Conservation (phyloP, 2,329 filamentous ascomycete species). For the Pseudogymnoascus sp. region DNA sequence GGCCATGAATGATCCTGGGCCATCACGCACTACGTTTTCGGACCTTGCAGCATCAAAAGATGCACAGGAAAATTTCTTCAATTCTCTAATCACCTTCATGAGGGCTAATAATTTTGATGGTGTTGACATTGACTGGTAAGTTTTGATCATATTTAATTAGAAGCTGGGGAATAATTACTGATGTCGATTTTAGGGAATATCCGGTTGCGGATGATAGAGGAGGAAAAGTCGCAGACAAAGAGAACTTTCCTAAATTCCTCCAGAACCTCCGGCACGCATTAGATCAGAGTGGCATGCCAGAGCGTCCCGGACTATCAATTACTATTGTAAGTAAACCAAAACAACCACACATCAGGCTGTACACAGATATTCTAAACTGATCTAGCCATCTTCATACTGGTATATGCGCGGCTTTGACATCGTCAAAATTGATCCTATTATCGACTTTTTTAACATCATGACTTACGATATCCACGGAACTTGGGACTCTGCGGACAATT, state of each 20-base stretch:
- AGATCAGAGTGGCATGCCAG: not conserved
- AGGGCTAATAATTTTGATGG: conserved; percentile 34
- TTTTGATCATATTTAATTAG: too few relatives aligned
- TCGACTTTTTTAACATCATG: conserved; percentile 26
- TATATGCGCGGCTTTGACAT: conserved; percentile 26
- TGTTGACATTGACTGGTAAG: conserved; percentile 35
- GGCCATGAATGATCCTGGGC: conserved; percentile 29
- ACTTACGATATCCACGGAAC: conserved; percentile 26
- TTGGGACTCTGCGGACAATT: conserved; percentile 31
- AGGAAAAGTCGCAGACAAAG: conserved; percentile 29
- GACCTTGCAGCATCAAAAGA: conserved; percentile 25
- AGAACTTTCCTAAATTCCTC: conserved; percentile 25
- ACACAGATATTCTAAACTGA: conserved; percentile 1
- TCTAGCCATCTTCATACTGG: conserved; percentile 20
- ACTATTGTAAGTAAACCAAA: not conserved
- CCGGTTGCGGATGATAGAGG: conserved; percentile 30
- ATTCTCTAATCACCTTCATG: conserved; percentile 31
- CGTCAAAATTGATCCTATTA: conserved; percentile 12
- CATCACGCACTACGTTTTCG: conserved; percentile 22
- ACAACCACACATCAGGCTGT: not conserved
- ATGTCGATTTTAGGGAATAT: conserved; percentile 20
- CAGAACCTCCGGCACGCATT: conserved; percentile 5
- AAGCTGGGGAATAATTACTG: not conserved
- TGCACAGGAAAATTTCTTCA: conserved; percentile 29
- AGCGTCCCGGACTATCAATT: not conserved